Conservation (phyloP, 305 asterid species). For the Rubia occidens region DNA sequence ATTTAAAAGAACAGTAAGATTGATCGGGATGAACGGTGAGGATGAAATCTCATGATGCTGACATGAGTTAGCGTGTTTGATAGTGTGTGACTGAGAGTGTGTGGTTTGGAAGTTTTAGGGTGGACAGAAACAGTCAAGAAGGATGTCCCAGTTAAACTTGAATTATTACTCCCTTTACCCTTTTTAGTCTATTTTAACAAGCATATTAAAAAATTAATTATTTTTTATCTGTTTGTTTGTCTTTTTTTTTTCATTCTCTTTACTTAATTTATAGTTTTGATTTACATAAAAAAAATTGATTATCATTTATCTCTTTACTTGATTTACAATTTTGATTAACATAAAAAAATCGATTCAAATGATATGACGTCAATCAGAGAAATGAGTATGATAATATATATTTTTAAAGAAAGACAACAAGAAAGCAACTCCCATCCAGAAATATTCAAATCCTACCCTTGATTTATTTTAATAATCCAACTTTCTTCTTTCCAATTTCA, state of each 20-base stretch:
- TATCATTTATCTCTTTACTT: too few species aligned
- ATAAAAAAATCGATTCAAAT: too few species aligned
- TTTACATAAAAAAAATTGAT: too few species aligned
- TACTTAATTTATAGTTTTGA: too few species aligned
- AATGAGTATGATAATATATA: too few species aligned
- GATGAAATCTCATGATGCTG: constrained; percentile 10
- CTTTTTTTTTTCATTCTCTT: too few species aligned
- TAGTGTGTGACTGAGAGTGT: constrained; percentile 16
- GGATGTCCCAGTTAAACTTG: constrained; percentile 15
- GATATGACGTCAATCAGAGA: too few species aligned
- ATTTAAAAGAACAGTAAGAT: neutral
- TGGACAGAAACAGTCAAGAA: constrained; percentile 15
- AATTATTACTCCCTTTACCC: too few species aligned
- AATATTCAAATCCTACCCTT: constrained; percentile 28
- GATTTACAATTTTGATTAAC: too few species aligned
- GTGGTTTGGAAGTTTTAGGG: constrained; percentile 3
- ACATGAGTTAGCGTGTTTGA: constrained; percentile 15
- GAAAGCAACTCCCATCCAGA: constrained; percentile 33
- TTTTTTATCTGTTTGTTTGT: too few species aligned
- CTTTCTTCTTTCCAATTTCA: constrained; percentile 31
- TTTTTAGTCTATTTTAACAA: too few species aligned
- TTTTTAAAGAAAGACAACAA: constrained; percentile 34
- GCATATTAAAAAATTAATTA: too few species aligned
- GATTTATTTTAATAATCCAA: constrained; percentile 25
- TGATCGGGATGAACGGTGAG: neutral